Evolutionary conservation across 2,329 filamentous ascomycete species (phyloP), one percentile per base, ranked within the genome.

Genomic region (Intubia oerlemansii): DNA sequence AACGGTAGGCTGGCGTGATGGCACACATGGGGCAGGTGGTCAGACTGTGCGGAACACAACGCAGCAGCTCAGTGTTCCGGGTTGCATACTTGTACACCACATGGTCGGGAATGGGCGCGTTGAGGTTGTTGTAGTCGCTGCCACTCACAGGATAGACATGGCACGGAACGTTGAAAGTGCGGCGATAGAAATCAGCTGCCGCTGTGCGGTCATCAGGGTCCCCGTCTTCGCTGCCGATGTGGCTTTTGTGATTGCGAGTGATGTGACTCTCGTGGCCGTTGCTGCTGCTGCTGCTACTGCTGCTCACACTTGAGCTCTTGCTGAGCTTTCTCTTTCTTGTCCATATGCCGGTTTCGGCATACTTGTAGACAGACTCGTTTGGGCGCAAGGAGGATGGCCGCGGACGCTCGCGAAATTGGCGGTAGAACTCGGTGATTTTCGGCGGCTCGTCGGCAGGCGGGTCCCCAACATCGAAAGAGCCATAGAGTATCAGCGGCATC

Each of bases 1-100:
- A 34, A 1, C n/a, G 8, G 5, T 24, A 17, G 6, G 32, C 31
- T 12, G 32, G 32, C 5, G 29, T 31, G 13, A 34, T 34, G 24
- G 32, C 32, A 13, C 32, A 34, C 27, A 32, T 27, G 7, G 32
- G 32, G 9, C 32, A 34, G 4, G 32, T 34, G 8, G 29, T 24
- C 14, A 34, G 23, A n/a, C 27, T 24, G 9, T 34, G 32, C 16
- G 19, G 29, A 0, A 34, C 20, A 9, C 32, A 34, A 5, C 25
- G 24, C 10, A 25, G 29, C 6, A 32, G 13, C 15, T 25, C 13
- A 13, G 11, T 24, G 4, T 25, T 10, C 5, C n/a, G 17, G 3
- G 13, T 8, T 2, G 32, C 29, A 15, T 24, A 32, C 17, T 34
- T 34, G 27, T 31, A 34, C 12, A 34, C 27, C 8, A 29, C 18